Evolutionary conservation across 2,329 filamentous ascomycete species (phyloP).

Genomic region (Xylaria sp.): DNA sequence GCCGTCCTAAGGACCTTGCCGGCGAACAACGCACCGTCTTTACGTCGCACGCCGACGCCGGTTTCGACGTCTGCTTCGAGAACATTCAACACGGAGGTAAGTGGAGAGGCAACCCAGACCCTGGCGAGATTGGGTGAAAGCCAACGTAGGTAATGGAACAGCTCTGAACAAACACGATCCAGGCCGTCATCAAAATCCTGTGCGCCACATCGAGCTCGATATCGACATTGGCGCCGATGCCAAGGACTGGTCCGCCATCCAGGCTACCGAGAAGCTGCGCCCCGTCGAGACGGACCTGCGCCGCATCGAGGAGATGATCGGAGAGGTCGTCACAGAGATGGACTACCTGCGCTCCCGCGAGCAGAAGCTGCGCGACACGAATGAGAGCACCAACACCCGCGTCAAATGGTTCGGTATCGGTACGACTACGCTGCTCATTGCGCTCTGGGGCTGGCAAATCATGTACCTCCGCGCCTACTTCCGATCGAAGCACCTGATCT

Average conservation of each 20-base stretch:
- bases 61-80: slow-evolving; percentile 95
- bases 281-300: slow-evolving; percentile 92
- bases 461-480: slow-evolving; percentile 97
- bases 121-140: neutral
- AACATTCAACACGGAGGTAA: slow-evolving; percentile 69
- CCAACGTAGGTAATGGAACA: neutral
- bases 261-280: slow-evolving; percentile 95
- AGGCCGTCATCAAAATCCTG: slow-evolving; percentile 42
- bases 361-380: slow-evolving; percentile 95
- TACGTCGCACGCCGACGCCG: slow-evolving; percentile 83
- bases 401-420: slow-evolving; percentile 98
- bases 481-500: slow-evolving; percentile 50
- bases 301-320: slow-evolving; percentile 83
- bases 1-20: slow-evolving; percentile 79
- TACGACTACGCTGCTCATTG: slow-evolving; percentile 86
- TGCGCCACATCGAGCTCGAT: slow-evolving; percentile 79
- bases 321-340: slow-evolving; percentile 89
- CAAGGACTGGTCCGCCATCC: slow-evolving; percentile 96
- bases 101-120: slow-evolving; percentile 31
- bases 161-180: slow-evolving; percentile 24
- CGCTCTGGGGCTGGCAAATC: slow-evolving; percentile 92
- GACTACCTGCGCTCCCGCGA: slow-evolving; percentile 86
- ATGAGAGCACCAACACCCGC: slow-evolving; percentile 97
- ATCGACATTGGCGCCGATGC: slow-evolving; percentile 95
- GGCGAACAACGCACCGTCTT: slow-evolving; percentile 93